phyloP scores from a whole-genome alignment of 345 rosid genomes.

The Melastoma malabathricum region DNA sequence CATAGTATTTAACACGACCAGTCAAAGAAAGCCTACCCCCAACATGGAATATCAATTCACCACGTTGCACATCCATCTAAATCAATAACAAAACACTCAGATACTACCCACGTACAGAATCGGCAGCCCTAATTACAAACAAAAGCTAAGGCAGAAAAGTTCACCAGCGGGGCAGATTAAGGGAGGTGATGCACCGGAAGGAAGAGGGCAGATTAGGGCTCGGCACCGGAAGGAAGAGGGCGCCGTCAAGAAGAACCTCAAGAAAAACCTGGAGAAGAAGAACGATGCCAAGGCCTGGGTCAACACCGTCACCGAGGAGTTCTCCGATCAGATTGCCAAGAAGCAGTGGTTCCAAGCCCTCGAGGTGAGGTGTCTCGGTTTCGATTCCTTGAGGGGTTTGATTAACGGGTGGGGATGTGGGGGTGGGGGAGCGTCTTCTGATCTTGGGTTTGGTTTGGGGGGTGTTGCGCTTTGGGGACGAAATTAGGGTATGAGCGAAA shows the following conservation, averaged over 20 bases:
- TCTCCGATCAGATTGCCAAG: conserved; percentile 59
- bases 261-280: conserved; percentile 62
- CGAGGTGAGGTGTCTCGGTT: conserved; percentile 24
- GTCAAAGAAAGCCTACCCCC: too few species aligned
- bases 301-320: conserved; percentile 63
- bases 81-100: too few species aligned
- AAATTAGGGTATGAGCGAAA: too few species aligned
- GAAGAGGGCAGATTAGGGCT: conserved; percentile 24
- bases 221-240: conserved; percentile 13
- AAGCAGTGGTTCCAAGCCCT: conserved; percentile 79
- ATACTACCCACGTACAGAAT: too few species aligned
- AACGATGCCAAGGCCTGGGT: conserved; percentile 62
- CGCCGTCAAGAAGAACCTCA: conserved; percentile 49
- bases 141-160: too few species aligned
- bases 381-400: neutral
- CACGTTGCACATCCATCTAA: too few species aligned
- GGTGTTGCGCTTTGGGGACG: neutral
- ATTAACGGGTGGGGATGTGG: neutral
- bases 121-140: too few species aligned
- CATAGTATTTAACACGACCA: too few species aligned
- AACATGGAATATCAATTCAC: too few species aligned
- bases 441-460: neutral
- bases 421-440: neutral
- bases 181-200: conserved; percentile 36
- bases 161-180: too few species aligned